Base-by-base conservation (phyloP, 331 rosid genomes). In the Cydonia oblonga region DNA sequence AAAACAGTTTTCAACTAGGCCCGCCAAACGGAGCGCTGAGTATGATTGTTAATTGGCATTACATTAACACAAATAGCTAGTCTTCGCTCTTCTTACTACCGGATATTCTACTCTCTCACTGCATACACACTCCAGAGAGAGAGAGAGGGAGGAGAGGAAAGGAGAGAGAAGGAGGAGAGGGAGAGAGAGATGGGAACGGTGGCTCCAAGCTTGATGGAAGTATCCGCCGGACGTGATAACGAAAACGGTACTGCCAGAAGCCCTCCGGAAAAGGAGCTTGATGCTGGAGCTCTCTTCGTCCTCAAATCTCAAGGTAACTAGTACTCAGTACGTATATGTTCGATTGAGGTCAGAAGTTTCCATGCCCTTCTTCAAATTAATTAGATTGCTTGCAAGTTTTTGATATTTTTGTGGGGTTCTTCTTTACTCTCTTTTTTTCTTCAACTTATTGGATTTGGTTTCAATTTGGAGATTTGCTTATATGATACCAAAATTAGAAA, bases 281-380 rank as follows among this genome's bases (percentile, higher is more conserved):
- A 89, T 77, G 91, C 96, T 9, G 91, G 90, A 44, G 84, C 86
- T 32, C 69, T 81, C 32, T 88, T 88, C 40, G 91, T 88, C 76
- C 87, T 88, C 69, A 83, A 82, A 70, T 84, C 90, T 11, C 3
- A 25, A 84, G 93, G 93, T 86, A 7, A 49, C 29, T 9, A 58
- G 24, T 24, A 13, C 64, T 54, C 20, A 4, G 2, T 13, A 24
- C 52, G 40, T 35, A 35, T 35, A 35, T 35, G 40, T 35, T 35
- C 12, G 12, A 9, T 35, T 35, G 12, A 9, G 12, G 40, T 35
- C 4, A 35, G 40, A 35, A 9, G 12, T 35, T 35, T 35, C 40
- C 40, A 35, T 35, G 40, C 40, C 40, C 40, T 35, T 35, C 40
- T 35, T 35, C 1, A 35, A 9, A 35, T 9, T 44, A 46, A 15